Percentiles rank a stretch among this genome's conserved stretches.
Conservation (phyloP, 108 stramenopile species). For the Cyclotella kingstonii region DNA sequence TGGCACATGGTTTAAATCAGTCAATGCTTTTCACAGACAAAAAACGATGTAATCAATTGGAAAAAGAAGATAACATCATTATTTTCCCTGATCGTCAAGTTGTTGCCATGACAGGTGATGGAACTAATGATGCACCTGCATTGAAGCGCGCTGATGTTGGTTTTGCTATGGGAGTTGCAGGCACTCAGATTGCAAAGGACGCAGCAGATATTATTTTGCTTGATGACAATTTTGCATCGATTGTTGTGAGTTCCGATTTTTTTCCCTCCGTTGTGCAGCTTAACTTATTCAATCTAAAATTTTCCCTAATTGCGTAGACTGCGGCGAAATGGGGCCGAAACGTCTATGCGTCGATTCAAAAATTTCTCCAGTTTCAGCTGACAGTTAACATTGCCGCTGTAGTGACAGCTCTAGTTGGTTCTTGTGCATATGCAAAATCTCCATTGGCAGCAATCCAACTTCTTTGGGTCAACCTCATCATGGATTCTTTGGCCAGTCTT, state of each 20-base stretch:
- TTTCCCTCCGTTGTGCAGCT: background rate
- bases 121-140: slow-evolving; percentile 96
- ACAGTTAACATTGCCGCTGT: slow-evolving; percentile 96
- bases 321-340: slow-evolving; percentile 98
- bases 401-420: slow-evolving; percentile 85
- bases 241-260: slow-evolving; percentile 66
- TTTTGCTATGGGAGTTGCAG: slow-evolving; percentile 93
- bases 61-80: slow-evolving; percentile 32
- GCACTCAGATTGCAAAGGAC: slow-evolving; percentile 98
- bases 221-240: slow-evolving; percentile 99
- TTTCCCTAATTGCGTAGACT: too few relatives aligned
- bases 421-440: slow-evolving; percentile 79
- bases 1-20: slow-evolving; percentile 85
- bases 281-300: background rate
- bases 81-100: slow-evolving; percentile 58
- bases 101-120: slow-evolving; percentile 94
- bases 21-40: slow-evolving; percentile 73
- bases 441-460: slow-evolving; percentile 96
- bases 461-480: slow-evolving; percentile 98
- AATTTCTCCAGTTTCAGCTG: slow-evolving; percentile 98
- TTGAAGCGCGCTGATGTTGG: slow-evolving; percentile 92
- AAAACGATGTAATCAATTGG: slow-evolving; percentile 33
- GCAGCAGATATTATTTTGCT: slow-evolving; percentile 99
- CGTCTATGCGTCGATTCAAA: slow-evolving; percentile 96
- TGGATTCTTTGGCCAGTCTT: slow-evolving; percentile 97